A percentile compares a stretch with the other conserved stretches of the same genome.
Evolutionary conservation across 2,329 filamentous ascomycete species (phyloP).

Genomic region (Ramularia endophylla): DNA sequence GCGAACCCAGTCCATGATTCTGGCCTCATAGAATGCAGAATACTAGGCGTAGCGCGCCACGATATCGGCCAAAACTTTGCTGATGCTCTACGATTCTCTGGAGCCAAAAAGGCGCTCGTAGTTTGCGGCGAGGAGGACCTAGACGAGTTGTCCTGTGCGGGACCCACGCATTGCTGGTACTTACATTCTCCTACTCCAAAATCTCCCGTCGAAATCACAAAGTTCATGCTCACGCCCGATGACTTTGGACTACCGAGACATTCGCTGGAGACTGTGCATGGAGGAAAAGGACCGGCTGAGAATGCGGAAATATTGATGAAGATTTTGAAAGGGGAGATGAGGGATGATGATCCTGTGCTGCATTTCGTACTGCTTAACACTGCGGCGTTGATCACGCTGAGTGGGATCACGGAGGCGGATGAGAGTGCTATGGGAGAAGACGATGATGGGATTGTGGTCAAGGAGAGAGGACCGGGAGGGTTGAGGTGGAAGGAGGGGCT

Average conservation of each 20-base stretch:
- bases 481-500: slow-evolving; percentile 94
- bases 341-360: slow-evolving; percentile 73
- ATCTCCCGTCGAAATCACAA: slow-evolving; percentile 56
- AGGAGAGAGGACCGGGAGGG: slow-evolving; percentile 76
- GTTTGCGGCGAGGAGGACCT: slow-evolving; percentile 93
- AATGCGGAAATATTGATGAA: slow-evolving; percentile 79
- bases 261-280: slow-evolving; percentile 69
- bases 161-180: slow-evolving; percentile 80
- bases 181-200: slow-evolving; percentile 33
- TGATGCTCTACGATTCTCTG: slow-evolving; percentile 70
- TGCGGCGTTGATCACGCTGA: slow-evolving; percentile 76
- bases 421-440: slow-evolving; percentile 71
- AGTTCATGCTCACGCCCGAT: slow-evolving; percentile 71
- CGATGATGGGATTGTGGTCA: slow-evolving; percentile 74
- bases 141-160: slow-evolving; percentile 91
- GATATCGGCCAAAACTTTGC: slow-evolving; percentile 86
- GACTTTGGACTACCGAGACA: slow-evolving; percentile 81
- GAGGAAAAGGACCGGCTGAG: slow-evolving; percentile 76
- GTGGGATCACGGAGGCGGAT: slow-evolving; percentile 81
- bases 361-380: slow-evolving; percentile 95
- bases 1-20: slow-evolving; percentile 81
- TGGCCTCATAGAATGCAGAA: slow-evolving; percentile 68
- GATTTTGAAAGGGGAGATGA: slow-evolving; percentile 68
- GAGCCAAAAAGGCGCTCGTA: slow-evolving; percentile 76
- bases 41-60: slow-evolving; percentile 86